These are phyloP conservation scores for Glycine latifolia DNA, from an alignment of 306 rosid genomes.

Conservation along the genomic window DNA sequence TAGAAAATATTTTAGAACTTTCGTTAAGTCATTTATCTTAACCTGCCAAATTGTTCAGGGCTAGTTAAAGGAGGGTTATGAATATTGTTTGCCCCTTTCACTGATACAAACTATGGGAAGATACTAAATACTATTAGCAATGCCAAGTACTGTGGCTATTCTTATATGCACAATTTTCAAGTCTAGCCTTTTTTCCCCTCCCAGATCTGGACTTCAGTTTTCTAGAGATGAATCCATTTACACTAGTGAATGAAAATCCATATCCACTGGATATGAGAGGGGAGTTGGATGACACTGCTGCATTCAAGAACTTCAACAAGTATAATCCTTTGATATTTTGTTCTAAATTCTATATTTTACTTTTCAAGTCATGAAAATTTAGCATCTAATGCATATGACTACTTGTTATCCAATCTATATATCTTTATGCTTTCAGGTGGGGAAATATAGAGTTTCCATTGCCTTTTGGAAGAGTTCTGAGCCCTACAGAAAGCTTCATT, in stretches of 20 bases:
- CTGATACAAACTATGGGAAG: neutral
- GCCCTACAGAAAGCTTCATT: conserved; percentile 74
- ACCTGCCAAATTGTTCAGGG: neutral
- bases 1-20: conserved; percentile 20
- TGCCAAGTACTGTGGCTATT: neutral
- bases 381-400: conserved; percentile 19
- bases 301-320: conserved; percentile 86
- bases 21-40: conserved; percentile 5
- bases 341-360: conserved; percentile 16
- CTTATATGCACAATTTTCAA: neutral
- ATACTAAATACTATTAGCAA: neutral
- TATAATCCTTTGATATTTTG: conserved; percentile 46
- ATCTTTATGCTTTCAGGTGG: conserved; percentile 64
- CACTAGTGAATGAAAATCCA: conserved; percentile 78
- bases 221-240: conserved; percentile 90
- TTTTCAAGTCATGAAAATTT: conserved; percentile 32
- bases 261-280: conserved; percentile 93
- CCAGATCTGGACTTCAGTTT: conserved; percentile 85
- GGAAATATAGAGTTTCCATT: conserved; percentile 78
- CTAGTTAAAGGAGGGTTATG: conserved; percentile 5
- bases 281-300: conserved; percentile 91
- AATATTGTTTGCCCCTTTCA: neutral
- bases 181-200: conserved; percentile 28
- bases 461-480: conserved; percentile 87
- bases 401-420: conserved; percentile 24